These are phyloP conservation scores for Paecilomyces dactylethromorphus DNA, from an alignment of 2,329 filamentous ascomycete genomes.

Conservation along the genomic window DNA sequence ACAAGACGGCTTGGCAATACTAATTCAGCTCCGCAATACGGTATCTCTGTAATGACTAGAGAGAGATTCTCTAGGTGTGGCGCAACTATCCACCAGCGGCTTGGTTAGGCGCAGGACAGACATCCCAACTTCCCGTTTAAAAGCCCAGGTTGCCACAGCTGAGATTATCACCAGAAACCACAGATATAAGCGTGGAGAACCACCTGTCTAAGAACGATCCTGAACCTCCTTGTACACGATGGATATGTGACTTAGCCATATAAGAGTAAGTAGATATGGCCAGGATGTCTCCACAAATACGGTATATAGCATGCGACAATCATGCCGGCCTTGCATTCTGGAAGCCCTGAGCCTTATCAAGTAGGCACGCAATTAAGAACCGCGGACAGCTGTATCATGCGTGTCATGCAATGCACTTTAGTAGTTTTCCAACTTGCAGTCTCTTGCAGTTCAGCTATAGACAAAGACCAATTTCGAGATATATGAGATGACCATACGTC, in stretches of 20 bases:
- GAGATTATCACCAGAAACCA: not conserved
- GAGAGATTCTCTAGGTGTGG: not conserved
- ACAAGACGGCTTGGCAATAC: not conserved
- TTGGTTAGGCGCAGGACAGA: not conserved
- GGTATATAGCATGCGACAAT: not conserved
- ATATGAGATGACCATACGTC: not conserved
- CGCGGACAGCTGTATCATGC: not conserved
- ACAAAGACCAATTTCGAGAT: not conserved
- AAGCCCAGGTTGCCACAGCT: not conserved
- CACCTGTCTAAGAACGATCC: not conserved
- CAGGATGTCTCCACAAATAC: not conserved
- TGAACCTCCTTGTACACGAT: not conserved
- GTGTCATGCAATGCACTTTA: not conserved
- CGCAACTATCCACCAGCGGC: not conserved
- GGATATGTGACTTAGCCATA: not conserved
- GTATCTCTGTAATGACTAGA: not conserved
- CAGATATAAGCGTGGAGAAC: not conserved
- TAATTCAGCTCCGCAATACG: not conserved
- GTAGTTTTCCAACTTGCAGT: too few relatives aligned
- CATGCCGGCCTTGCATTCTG: not conserved
- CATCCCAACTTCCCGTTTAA: not conserved
- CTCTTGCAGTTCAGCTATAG: not conserved
- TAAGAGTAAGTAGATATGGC: not conserved
- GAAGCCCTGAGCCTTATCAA: too few relatives aligned
- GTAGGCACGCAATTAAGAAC: not conserved